phyloP scores from a whole-genome alignment of 1,284 basidiomycete species.

The Irpex sp. region DNA sequence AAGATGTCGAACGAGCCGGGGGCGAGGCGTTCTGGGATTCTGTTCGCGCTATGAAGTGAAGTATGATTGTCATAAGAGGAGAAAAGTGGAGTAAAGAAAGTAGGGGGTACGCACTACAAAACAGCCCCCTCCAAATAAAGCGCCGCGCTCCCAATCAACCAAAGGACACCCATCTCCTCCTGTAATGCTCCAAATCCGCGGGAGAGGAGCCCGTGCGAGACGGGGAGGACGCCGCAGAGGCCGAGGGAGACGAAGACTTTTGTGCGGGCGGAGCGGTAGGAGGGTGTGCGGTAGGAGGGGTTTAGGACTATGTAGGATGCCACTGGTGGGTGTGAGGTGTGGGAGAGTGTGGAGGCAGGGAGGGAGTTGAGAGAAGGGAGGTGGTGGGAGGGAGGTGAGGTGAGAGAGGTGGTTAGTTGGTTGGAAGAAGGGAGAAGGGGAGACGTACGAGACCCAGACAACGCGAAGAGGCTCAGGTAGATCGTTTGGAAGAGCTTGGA shows the following conservation, averaged over 20 bases:
- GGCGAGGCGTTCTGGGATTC: conserved; percentile 76
- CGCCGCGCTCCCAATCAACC: conserved; percentile 64
- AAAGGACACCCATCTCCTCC: conserved; percentile 64
- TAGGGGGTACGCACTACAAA: conserved; percentile 76
- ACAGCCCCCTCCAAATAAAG: conserved; percentile 77
- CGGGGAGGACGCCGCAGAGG: conserved; percentile 68
- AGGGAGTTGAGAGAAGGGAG: too few species aligned
- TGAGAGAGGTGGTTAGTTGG: too few species aligned
- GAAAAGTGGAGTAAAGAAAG: too few species aligned
- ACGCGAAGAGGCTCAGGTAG: conserved; percentile 52
- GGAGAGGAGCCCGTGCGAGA: conserved; percentile 59
- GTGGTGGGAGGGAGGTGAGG: too few species aligned
- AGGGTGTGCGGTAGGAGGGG: conserved; percentile 75
- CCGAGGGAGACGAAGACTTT: conserved; percentile 81
- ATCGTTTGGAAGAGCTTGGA: conserved; percentile 45
- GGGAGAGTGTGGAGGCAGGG: too few species aligned
- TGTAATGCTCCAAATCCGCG: conserved; percentile 57
- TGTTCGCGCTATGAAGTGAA: conserved; percentile 64
- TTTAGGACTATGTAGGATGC: conserved; percentile 78
- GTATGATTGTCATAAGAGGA: too few species aligned
- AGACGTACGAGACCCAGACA: conserved; percentile 62
- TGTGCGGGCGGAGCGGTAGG: conserved; percentile 77
- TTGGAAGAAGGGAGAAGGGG: too few species aligned
- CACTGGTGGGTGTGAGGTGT: conserved; percentile 38
- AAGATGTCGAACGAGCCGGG: conserved; percentile 84